phyloP scores from a whole-genome alignment of 169 alveolate species.

The Babesia bovis region DNA sequence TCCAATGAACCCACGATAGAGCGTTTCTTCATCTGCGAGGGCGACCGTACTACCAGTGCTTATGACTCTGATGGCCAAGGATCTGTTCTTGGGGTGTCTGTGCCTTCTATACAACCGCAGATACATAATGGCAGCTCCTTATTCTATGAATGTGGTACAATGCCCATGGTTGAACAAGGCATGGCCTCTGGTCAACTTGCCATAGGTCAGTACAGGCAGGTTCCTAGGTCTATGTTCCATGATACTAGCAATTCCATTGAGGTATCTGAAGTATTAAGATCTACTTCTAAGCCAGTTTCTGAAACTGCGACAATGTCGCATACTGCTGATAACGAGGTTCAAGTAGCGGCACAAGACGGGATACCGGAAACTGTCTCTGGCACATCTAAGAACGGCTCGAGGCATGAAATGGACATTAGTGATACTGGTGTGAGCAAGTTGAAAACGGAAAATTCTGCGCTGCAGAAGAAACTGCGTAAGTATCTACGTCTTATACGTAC shows the following conservation, averaged over 20 bases:
- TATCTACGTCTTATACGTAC: conserved; percentile 10
- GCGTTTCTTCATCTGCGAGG: neutral
- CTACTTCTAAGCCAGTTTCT: neutral
- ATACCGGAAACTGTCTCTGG: neutral
- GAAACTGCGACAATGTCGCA: neutral
- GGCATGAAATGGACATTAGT: too few relatives aligned
- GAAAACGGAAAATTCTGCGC: conserved; percentile 14
- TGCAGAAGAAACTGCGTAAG: conserved; percentile 23
- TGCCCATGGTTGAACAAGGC: neutral
- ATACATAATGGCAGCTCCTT: neutral
- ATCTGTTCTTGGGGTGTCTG: neutral
- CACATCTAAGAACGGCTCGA: neutral
- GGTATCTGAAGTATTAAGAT: neutral
- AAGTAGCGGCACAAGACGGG: neutral
- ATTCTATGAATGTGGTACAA: conserved; percentile 6
- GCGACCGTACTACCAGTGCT: conserved; percentile 16
- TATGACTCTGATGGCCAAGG: conserved; percentile 35
- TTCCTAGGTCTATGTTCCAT: too few relatives aligned
- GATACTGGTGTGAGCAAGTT: conserved; percentile 25
- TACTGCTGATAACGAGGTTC: neutral
- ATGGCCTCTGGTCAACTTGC: neutral
- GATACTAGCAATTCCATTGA: neutral
- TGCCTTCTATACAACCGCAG: neutral
- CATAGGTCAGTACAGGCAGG: neutral
- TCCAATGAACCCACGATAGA: neutral